A percentile compares a stretch with the other conserved stretches of the same genome.
Evolutionary conservation across 331 rosid species (phyloP).

Genomic region (Phaseolus coccineus): DNA sequence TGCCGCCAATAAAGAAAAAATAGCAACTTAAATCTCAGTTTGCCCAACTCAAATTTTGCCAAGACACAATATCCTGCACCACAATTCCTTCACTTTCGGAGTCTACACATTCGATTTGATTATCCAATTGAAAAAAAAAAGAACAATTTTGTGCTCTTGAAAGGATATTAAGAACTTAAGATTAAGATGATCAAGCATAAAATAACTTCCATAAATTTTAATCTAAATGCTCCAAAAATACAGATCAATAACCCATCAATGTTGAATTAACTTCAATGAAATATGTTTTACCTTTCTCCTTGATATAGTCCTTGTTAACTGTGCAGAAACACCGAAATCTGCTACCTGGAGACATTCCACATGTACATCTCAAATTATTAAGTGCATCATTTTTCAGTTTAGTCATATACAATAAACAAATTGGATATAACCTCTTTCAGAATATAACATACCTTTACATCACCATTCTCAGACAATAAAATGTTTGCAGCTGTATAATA

Average conservation of each 20-base stretch:
- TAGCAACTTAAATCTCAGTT: slow-evolving; percentile 14
- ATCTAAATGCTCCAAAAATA: slow-evolving; percentile 21
- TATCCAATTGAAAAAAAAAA: slow-evolving; percentile 16
- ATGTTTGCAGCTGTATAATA: slow-evolving; percentile 96
- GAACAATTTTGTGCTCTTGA: slow-evolving; percentile 3
- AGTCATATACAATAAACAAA: slow-evolving; percentile 36
- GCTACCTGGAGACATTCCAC: slow-evolving; percentile 75
- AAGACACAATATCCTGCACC: slow-evolving; percentile 17
- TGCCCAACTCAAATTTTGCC: slow-evolving; percentile 21
- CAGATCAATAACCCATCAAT: slow-evolving; percentile 34
- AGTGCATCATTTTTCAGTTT: slow-evolving; percentile 37
- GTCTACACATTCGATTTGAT: slow-evolving; percentile 8
- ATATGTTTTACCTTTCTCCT: slow-evolving; percentile 85
- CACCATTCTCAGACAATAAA: slow-evolving; percentile 89
- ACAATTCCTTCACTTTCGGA: slow-evolving; percentile 30
- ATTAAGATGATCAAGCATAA: neutral
- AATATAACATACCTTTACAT: slow-evolving; percentile 80
- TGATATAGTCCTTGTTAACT: slow-evolving; percentile 96
- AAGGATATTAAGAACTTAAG: slow-evolving; percentile 26
- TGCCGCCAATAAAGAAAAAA: neutral
- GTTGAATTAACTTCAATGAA: slow-evolving; percentile 17
- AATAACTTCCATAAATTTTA: slow-evolving; percentile 16
- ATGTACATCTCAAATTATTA: slow-evolving; percentile 43
- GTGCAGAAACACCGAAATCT: slow-evolving; percentile 99
- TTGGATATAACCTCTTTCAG: slow-evolving; percentile 23